These are phyloP conservation scores for Lactarius hatsudake DNA, from an alignment of 768 basidiomycete genomes.

Conservation along the genomic window DNA sequence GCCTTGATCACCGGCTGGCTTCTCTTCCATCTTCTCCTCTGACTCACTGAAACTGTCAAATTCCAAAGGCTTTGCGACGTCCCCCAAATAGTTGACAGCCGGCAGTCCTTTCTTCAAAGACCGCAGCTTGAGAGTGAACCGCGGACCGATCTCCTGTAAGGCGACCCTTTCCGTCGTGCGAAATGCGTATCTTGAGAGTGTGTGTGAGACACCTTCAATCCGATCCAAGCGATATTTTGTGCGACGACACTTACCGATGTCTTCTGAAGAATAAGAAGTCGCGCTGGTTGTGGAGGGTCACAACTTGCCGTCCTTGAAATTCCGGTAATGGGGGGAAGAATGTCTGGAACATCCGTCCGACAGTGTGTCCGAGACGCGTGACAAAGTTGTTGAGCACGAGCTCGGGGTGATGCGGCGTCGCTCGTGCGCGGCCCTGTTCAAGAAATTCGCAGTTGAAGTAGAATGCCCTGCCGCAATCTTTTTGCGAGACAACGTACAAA, in stretches of 20 bases:
- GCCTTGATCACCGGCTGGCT: constrained; percentile 31
- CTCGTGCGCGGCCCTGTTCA: constrained; percentile 80
- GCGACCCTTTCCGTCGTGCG: constrained; percentile 87
- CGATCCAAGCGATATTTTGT: constrained; percentile 18
- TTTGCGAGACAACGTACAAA: constrained; percentile 51
- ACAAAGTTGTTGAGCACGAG: constrained; percentile 93
- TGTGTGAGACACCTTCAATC: not conserved
- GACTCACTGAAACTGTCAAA: constrained; percentile 44
- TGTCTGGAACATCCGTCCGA: constrained; percentile 95
- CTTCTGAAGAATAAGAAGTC: constrained; percentile 98
- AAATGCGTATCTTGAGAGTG: constrained; percentile 73
- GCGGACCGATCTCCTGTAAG: constrained; percentile 95
- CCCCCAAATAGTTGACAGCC: constrained; percentile 67
- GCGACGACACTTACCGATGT: constrained; percentile 62
- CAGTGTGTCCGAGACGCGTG: constrained; percentile 87
- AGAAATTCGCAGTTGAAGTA: not conserved
- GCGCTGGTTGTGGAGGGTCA: constrained; percentile 94
- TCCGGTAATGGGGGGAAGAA: constrained; percentile 93
- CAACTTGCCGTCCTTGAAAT: constrained; percentile 94
- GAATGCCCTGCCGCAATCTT: not conserved
- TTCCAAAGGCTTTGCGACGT: constrained; percentile 53
- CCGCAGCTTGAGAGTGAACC: constrained; percentile 91
- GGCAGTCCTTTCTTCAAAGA: constrained; percentile 89
- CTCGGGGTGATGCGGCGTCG: constrained; percentile 92
- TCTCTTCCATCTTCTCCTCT: constrained; percentile 34